Percentiles rank a stretch among this genome's conserved stretches.
Conservation (phyloP, 73 alveolate species). For the Paramecium bursaria region DNA sequence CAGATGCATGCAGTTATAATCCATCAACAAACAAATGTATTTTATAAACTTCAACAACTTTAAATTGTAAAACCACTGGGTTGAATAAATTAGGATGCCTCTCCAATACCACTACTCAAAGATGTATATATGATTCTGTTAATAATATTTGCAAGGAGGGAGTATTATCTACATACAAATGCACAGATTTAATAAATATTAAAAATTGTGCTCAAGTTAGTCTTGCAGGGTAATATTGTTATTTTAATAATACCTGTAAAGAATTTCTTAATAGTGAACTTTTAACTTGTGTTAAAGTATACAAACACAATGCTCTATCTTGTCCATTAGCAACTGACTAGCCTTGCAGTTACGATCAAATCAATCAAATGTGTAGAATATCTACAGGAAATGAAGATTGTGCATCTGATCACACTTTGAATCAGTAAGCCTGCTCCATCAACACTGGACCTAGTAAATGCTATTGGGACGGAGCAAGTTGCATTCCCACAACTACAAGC, state of each 20-base stretch:
- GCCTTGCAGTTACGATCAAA: not conserved
- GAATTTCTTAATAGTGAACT: too few species aligned
- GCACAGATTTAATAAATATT: not conserved
- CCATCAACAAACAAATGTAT: not conserved
- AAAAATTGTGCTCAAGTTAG: not conserved
- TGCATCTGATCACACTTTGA: not conserved
- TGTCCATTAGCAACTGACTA: not conserved
- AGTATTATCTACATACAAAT: not conserved
- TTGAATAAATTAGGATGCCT: slow-evolving; percentile 34
- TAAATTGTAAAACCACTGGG: slow-evolving; percentile 20
- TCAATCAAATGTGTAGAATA: not conserved
- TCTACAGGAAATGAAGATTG: not conserved
- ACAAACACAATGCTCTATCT: not conserved
- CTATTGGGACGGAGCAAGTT: not conserved
- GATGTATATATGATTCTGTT: not conserved
- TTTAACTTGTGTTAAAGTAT: not conserved
- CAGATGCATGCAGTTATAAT: not conserved
- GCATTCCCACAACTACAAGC: too few species aligned
- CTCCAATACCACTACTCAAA: not conserved
- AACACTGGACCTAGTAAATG: not conserved
- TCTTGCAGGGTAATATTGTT: not conserved
- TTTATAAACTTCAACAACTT: not conserved
- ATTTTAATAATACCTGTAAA: not conserved
- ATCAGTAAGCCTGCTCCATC: not conserved
- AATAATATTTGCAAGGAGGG: not conserved